Evolutionary conservation across 2,329 filamentous ascomycete genomes (phyloP).

Genomic region (Phaeosphaeriaceae sp.): DNA sequence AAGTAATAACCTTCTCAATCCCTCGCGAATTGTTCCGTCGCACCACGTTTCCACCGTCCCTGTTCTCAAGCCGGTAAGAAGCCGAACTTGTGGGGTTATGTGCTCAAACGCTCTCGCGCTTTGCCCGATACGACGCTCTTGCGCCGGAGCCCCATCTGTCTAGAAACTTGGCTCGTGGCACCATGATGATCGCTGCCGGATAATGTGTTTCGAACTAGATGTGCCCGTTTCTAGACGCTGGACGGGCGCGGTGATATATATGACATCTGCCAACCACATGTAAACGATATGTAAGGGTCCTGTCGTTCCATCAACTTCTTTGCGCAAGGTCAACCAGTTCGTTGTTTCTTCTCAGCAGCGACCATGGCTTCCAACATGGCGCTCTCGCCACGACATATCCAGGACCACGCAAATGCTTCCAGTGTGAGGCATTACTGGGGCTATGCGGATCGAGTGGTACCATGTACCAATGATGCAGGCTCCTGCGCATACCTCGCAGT

Average conservation of each 20-base stretch:
- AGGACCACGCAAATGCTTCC: slow-evolving; percentile 42
- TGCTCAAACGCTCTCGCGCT: slow-evolving; percentile 40
- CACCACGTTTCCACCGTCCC: slow-evolving; percentile 2
- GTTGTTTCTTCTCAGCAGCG: slow-evolving; percentile 9
- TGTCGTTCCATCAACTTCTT: background rate
- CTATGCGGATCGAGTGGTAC: slow-evolving; percentile 61
- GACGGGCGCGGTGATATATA: slow-evolving; percentile 6
- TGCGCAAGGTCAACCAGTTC: background rate
- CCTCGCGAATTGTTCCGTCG: background rate
- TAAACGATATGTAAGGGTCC: background rate
- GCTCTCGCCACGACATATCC: slow-evolving; percentile 47
- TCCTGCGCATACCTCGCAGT: slow-evolving; percentile 65
- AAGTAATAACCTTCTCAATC: background rate
- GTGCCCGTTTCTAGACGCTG: background rate
- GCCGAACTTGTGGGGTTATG: slow-evolving; percentile 36
- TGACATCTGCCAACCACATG: slow-evolving; percentile 8
- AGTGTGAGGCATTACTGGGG: slow-evolving; percentile 60
- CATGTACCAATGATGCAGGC: slow-evolving; percentile 65
- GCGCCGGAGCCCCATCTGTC: slow-evolving; percentile 9
- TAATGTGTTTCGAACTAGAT: slow-evolving; percentile 17
- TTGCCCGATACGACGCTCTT: slow-evolving; percentile 6
- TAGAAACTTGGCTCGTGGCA: slow-evolving; percentile 26
- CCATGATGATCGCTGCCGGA: slow-evolving; percentile 9
- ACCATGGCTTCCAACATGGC: slow-evolving; percentile 29
- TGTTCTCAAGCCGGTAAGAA: slow-evolving; percentile 8